Evolutionary conservation across 2,329 filamentous ascomycete species (phyloP).

Genomic region (Nothophaeocryptopus gaeumannii): DNA sequence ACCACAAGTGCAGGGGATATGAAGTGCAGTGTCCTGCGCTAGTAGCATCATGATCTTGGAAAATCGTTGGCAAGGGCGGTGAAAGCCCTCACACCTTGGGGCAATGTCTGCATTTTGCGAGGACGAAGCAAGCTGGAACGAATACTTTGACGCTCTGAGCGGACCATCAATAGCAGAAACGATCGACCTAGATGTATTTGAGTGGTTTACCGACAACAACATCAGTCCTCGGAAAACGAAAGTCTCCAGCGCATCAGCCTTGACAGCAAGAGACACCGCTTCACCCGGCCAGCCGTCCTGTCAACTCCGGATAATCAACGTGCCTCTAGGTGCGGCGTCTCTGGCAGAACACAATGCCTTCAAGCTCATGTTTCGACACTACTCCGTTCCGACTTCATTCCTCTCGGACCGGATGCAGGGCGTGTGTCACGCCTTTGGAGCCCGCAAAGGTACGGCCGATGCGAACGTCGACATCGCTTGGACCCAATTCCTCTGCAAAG

Average conservation of each 20-base stretch:
- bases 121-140: constrained; percentile 7
- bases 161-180: neutral
- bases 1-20: too few relatives aligned
- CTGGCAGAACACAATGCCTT: constrained; percentile 6
- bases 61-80: too few relatives aligned
- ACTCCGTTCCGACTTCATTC: neutral
- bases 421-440: constrained; percentile 3
- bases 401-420: constrained; percentile 4
- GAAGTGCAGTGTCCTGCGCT: too few relatives aligned
- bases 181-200: constrained; percentile 1
- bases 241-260: neutral
- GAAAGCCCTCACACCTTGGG: too few relatives aligned
- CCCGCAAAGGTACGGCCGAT: neutral
- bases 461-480: constrained; percentile 4
- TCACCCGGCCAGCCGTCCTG: neutral
- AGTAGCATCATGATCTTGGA: too few relatives aligned
- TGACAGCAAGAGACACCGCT: constrained; percentile 2
- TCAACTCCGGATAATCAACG: constrained; percentile 2
- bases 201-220: constrained; percentile 1
- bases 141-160: constrained; percentile 5
- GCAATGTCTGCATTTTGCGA: constrained; percentile 12
- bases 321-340: neutral
- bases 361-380: constrained; percentile 2
- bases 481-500: constrained; percentile 10
- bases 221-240: neutral